These are phyloP conservation scores for Persicaria maculosa DNA, from an alignment of 148 eudicot genomes.

Conservation along the genomic window DNA sequence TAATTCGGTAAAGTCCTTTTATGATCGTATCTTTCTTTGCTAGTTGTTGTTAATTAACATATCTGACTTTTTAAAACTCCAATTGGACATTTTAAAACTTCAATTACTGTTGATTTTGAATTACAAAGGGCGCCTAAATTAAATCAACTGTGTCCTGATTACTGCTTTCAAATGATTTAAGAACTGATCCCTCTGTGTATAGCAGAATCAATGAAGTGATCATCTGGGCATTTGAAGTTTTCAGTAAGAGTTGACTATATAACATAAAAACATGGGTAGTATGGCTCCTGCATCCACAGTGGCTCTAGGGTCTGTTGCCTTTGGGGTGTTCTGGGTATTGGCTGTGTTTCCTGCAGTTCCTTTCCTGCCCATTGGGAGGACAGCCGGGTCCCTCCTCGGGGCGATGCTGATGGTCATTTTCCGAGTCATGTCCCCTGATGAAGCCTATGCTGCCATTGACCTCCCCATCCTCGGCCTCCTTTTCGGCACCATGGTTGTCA, in stretches of 20 bases:
- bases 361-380: conserved; percentile 67
- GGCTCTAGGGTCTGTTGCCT: conserved; percentile 67
- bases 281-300: conserved; percentile 15
- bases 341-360: conserved; percentile 94
- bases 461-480: conserved; percentile 78
- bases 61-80: no score
- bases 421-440: conserved; percentile 56
- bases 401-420: conserved; percentile 88
- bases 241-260: neutral
- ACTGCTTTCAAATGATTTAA: no score
- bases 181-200: no score
- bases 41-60: no score
- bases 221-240: no score
- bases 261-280: neutral
- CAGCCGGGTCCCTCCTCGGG: conserved; percentile 88
- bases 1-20: no score
- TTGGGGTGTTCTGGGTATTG: conserved; percentile 73
- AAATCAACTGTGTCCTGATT: no score
- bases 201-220: no score
- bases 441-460: conserved; percentile 88
- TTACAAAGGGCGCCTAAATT: no score
- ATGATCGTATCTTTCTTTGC: no score
- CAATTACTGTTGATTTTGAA: no score
- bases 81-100: no score
- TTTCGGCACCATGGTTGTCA: conserved; percentile 96